These are phyloP conservation scores for Verticillium albo-atrum DNA, from an alignment of 2,329 filamentous ascomycete genomes.

Conservation along the genomic window DNA sequence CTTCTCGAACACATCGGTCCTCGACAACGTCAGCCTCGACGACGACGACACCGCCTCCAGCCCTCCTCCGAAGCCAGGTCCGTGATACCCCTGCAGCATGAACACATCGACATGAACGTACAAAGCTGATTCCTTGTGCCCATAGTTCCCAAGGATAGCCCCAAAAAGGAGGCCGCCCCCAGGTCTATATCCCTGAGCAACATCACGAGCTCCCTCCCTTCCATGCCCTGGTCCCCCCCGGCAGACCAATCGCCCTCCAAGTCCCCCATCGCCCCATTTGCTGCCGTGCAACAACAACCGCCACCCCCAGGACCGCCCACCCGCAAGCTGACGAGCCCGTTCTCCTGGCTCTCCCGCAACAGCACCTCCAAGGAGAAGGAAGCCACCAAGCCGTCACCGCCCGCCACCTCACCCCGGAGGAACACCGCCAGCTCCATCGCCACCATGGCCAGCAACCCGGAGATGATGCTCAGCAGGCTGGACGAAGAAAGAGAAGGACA, in stretches of 20 bases:
- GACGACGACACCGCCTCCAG: constrained; percentile 41
- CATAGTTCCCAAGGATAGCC: constrained; percentile 19
- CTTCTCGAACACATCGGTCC: constrained; percentile 40
- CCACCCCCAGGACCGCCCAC: constrained; percentile 33
- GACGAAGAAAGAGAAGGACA: constrained; percentile 62
- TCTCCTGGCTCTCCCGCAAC: constrained; percentile 75
- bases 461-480: constrained; percentile 72
- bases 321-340: constrained; percentile 82
- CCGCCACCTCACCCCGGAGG: constrained; percentile 42
- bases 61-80: constrained; percentile 26
- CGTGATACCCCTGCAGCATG: constrained; percentile 7
- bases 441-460: constrained; percentile 74
- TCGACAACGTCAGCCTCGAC: constrained; percentile 64
- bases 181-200: constrained; percentile 63
- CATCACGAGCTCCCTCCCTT: constrained; percentile 66
- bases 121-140: constrained; percentile 4
- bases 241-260: constrained; percentile 45
- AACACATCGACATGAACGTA: constrained; percentile 11
- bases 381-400: constrained; percentile 48
- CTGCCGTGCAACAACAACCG: constrained; percentile 19
- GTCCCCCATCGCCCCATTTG: constrained; percentile 30
- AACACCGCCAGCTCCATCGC: constrained; percentile 78
- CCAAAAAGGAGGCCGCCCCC: constrained; percentile 35
- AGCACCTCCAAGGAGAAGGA: constrained; percentile 55
- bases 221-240: constrained; percentile 67